Percentiles rank a stretch among this genome's conserved stretches.
phyloP scores from a whole-genome alignment of 768 basidiomycete species.

The Calvatia gigantea region DNA sequence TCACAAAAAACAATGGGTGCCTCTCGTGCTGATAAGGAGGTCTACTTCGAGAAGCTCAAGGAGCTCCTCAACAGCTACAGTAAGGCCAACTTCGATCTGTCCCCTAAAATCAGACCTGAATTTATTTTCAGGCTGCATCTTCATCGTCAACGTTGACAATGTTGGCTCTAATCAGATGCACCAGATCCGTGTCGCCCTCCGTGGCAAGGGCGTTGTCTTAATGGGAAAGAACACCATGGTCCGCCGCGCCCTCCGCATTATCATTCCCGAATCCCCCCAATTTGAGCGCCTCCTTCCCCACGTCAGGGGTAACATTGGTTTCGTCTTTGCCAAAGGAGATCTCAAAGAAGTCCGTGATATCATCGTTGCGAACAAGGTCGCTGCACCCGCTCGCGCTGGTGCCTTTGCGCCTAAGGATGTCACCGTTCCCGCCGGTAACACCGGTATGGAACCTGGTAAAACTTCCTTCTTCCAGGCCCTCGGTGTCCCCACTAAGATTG shows the following conservation, averaged over 20 bases:
- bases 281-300: conserved; percentile 96
- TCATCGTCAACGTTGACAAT: conserved; percentile 99
- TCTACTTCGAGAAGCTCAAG: conserved; percentile 93
- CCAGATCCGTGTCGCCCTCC: conserved; percentile 92
- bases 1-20: conserved; percentile 76
- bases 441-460: conserved; percentile 99
- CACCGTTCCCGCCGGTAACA: conserved; percentile 91
- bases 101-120: conserved; percentile 5
- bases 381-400: conserved; percentile 98
- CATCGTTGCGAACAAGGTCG: conserved; percentile 96
- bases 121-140: conserved; percentile 79
- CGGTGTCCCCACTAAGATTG: conserved; percentile 99
- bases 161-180: conserved; percentile 99
- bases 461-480: conserved; percentile 99
- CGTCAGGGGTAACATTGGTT: conserved; percentile 97
- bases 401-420: conserved; percentile 93
- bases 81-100: conserved; percentile 38
- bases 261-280: conserved; percentile 87
- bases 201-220: conserved; percentile 93
- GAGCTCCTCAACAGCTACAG: conserved; percentile 87
- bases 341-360: conserved; percentile 93
- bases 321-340: conserved; percentile 92
- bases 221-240: conserved; percentile 99
- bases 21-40: conserved; percentile 82
- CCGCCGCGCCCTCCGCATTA: conserved; percentile 91